Base-by-base conservation (phyloP, 768 basidiomycete species). In the Panellus pusillus region DNA sequence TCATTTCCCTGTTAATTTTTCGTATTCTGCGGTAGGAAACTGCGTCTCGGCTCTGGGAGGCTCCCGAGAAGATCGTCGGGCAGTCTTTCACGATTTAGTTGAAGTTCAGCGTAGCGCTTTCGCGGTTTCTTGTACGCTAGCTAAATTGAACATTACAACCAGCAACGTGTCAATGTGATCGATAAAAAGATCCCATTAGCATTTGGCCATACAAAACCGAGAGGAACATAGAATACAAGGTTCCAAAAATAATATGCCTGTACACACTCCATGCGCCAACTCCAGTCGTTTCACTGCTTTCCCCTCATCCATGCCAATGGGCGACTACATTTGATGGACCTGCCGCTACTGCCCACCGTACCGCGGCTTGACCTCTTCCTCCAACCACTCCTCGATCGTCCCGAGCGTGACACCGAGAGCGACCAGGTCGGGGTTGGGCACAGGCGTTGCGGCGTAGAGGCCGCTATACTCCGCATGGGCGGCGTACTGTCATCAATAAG, bases 1-100 rank as follows among this genome's bases (percentile, higher is more conserved):
- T 36, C 3, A 4, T 36, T 37, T 14, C 15, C 24, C 3, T 39
- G 17, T n/a, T 11, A 3, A 8, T 12, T 13, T 24, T 13, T 36
- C 11, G 5, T 19, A 15, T 15, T 40, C 14, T 45, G 19, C 8
- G n/a, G 4, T 45, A 49, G 47, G 47, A 13, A 8, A 41, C 9
- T 11, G 49, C 49, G 14, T 38, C n/a, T 11, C 40, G 41, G 40
- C 39, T 50, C n/a, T 50, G 49, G 49, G 49, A 20, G 7, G 14
- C 40, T 14, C 42, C 49, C 20, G 49, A 50, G 40, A 24, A 40
- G 39, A 19, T 42, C 15, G 11, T 50, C 27, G 49, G 40, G 6
- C 37, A 50, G 40, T 9, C 24, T 14, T 44, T 44, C 42, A 44
- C 24, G 2, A n/a, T 48, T 9, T 36, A 48, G n/a, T 27, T 2